Evolutionary conservation across 306 rosid species (phyloP), one percentile per base, ranked within the genome.

Genomic region (Acacia crassicarpa): DNA sequence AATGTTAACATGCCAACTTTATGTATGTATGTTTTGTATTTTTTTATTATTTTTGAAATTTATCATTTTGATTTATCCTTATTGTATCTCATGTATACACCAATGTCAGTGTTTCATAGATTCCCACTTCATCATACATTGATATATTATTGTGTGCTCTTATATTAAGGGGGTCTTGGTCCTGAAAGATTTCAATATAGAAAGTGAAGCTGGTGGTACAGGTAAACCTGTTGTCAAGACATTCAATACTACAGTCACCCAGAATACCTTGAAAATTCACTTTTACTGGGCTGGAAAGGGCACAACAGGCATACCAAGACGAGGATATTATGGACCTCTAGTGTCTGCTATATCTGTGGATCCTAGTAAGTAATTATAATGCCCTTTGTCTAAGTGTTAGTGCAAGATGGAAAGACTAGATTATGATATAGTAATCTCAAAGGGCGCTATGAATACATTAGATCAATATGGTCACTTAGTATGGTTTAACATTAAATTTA

Each of bases 151-250:
- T 63, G 41, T 62, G 68, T 30, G 69, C n/a, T 30, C 9, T 22
- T 63, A 63, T 63, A 27, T 63, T 15, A 63, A 63, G 69, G 69
- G 43, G 69, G 32, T 30, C 16, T 63, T 63, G 69, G 69, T 63
- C 69, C 69, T 63, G 69, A 63, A 63, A 30, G 69, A 30, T 20
- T 63, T 63, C 69, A 63, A 63, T 7, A 63, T 63, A 63, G 69
- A 63, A 30, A 63, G 41, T 30, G 69, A 30, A 63, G 69, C 69
- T 15, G 69, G 69, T 30, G 69, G 41, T 63, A 0, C 41, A 14
- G 40, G 69, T 15, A 30, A 63, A n/a, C 69, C 69, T 30, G 69
- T 63, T 63, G 69, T 63, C 4, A 63, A 32, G 69, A 63, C 69
- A 30, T 63, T 63, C 38, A 30, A 63, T 30, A 2, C 69, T 30